Evolutionary conservation across 371 early-diverging fungal species (phyloP), one percentile per base, ranked within the genome.

Genomic region (Actinomortierella wolfii): DNA sequence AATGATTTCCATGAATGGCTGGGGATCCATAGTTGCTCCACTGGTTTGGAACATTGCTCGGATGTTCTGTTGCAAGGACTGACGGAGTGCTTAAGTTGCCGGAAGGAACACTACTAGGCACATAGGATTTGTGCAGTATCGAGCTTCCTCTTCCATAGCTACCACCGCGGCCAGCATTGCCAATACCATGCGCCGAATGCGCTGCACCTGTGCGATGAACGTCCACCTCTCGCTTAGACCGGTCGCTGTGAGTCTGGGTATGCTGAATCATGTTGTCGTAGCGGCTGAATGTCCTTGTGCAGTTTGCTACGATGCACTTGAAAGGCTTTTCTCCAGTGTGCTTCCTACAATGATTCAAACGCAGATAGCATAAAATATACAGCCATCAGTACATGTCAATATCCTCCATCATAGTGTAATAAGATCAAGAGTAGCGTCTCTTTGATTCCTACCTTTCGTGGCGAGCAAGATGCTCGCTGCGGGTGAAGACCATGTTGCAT

Each of bases 191-290:
- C 11, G 34, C 34, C 7, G 34, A 11, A 11, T 34, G 34, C 34
- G 34, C 11, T 34, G 34, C 7, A 34, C 11, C 11, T 11, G 11
- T 34, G 34, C 34, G 34, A 34, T 34, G 34, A 34, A 34, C 34
- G 34, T 34, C 34, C 34, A 34, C 34, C 11, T 73, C 74, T 15
- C 67, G 41, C 47, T 67, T 73, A 21, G 67, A 50, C 7, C 74
- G 67, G 39, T 73, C 74, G 25, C 80, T 75, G 52, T 85, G 86
- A 0, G 83, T 85, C 28, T 83, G 83, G 8, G 83, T 85, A 56
- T 85, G 86, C 52, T 85, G 86, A 71, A 85, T 85, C 86, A 85
- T 85, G 61, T 85, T 85, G 65, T 85, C 86, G 47, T 81, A 83
- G 0, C 86, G 81, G 56, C 86, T 85, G 52, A 85, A 85, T 28